Evolutionary conservation across 441 rosid genomes (phyloP).

Genomic region (Mallotus repandus): DNA sequence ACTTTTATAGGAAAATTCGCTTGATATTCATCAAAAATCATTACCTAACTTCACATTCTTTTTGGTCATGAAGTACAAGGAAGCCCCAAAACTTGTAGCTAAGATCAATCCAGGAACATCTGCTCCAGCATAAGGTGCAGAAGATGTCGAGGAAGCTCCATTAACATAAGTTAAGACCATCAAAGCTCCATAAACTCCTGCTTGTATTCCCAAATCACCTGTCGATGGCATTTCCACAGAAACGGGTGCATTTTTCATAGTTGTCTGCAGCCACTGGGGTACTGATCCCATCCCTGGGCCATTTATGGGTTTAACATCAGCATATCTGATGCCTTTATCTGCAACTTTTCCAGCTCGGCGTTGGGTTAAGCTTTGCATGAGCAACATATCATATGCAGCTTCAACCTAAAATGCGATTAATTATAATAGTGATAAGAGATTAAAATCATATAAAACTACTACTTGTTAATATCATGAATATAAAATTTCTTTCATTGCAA

Average conservation of each 20-base stretch:
- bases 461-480: background rate
- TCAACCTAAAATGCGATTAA: conserved; percentile 55
- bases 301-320: conserved; percentile 74
- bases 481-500: background rate
- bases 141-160: conserved; percentile 55
- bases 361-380: conserved; percentile 88
- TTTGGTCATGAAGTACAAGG: conserved; percentile 84
- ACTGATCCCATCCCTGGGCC: conserved; percentile 50
- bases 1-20: background rate
- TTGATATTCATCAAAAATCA: conserved; percentile 4
- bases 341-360: conserved; percentile 87
- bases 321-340: conserved; percentile 71
- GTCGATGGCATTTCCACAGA: conserved; percentile 71
- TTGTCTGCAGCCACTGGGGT: conserved; percentile 71
- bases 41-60: conserved; percentile 85
- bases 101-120: conserved; percentile 85
- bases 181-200: conserved; percentile 88
- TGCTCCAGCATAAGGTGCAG: conserved; percentile 54
- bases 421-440: background rate
- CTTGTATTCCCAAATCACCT: conserved; percentile 69
- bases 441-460: background rate
- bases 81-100: conserved; percentile 87
- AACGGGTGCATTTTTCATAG: conserved; percentile 55
- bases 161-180: conserved; percentile 78
- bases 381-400: conserved; percentile 97